A percentile compares a stretch with the other conserved stretches of the same genome.
Conservation (phyloP, 2,329 filamentous ascomycete species). For the Aureobasidium namibiae region DNA sequence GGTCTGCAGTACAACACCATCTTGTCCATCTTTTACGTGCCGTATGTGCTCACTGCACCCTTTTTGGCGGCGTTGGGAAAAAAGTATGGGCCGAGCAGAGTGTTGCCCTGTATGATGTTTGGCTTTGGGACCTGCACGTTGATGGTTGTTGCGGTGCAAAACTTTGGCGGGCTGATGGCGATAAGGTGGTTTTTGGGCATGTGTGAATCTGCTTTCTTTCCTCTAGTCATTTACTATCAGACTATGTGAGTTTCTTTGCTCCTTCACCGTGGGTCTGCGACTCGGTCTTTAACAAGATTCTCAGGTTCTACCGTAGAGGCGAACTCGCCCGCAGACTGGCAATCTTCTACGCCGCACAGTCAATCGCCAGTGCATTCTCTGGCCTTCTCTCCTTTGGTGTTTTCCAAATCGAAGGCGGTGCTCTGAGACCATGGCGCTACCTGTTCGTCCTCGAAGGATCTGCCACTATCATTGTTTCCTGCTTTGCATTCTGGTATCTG, state of each 20-base stretch:
- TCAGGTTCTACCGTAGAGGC: slow-evolving; percentile 61
- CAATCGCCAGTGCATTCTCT: slow-evolving; percentile 62
- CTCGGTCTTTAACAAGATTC: too few species aligned
- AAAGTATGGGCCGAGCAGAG: slow-evolving; percentile 55
- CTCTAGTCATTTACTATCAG: slow-evolving; percentile 56
- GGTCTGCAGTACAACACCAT: slow-evolving; percentile 61
- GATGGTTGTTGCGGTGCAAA: slow-evolving; percentile 46
- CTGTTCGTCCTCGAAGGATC: slow-evolving; percentile 55
- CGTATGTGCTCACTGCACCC: slow-evolving; percentile 62
- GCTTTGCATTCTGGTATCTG: slow-evolving; percentile 62
- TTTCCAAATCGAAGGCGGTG: slow-evolving; percentile 48
- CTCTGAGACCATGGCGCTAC: slow-evolving; percentile 51
- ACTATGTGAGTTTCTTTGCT: slow-evolving; percentile 25
- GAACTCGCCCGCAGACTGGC: slow-evolving; percentile 64
- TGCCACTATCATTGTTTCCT: slow-evolving; percentile 48
- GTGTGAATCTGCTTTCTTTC: slow-evolving; percentile 60
- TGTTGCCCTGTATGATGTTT: slow-evolving; percentile 61
- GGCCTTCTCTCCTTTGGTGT: slow-evolving; percentile 53
- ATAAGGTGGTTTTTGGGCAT: slow-evolving; percentile 61
- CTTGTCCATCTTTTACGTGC: slow-evolving; percentile 65
- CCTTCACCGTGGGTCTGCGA: too few species aligned
- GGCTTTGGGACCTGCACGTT: slow-evolving; percentile 59
- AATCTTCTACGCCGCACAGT: slow-evolving; percentile 67
- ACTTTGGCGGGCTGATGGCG: slow-evolving; percentile 59
- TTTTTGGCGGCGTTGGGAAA: slow-evolving; percentile 60